Base-by-base conservation (phyloP, 306 rosid species). In the Phaseolus lunatus region DNA sequence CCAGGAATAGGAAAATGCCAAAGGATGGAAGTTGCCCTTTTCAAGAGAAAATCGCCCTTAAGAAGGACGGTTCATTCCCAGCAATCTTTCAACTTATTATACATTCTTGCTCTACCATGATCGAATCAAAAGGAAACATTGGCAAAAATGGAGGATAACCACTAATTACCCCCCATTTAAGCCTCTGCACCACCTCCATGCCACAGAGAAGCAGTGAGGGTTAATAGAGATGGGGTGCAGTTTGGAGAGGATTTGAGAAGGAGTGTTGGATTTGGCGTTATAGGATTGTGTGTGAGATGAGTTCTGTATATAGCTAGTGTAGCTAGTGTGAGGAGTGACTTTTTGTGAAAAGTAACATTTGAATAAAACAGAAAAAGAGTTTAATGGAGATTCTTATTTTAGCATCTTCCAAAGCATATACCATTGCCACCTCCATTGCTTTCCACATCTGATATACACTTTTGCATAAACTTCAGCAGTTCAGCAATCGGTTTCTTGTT, bases 21-120 rank as follows among this genome's bases (percentile, higher is more conserved):
- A 91, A 93, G 98, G 92, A 84, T 87, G 67, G 81, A 88, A 87
- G 97, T 91, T 93, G 98, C 98, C 98, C 97, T 87, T 67, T 50
- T 58, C 58, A 44, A 75, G 85, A 81, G 85, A 84, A 86, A 87
- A 57, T 81, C 81, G 70, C 82, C 88, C 43, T 68, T 56, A 81
- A 77, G 75, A 81, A 86, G 83, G 78, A 84, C 73, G 84, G 66
- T 82, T 81, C 83, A 68, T 76, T 84, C 61, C 75, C 76, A 69
- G 76, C 76, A 48, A 76, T 62, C 43, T 74, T 80, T 59, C 63
- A 58, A 22, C 78, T 27, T 69, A 29, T 70, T 53, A 45, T 2
- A 50, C n/a, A 8, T 69, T 52, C 74, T 64, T 72, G 56, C 59
- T 53, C 72, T 41, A 37, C 27, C 79, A 10, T 54, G 70, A 52